These are phyloP conservation scores for Candida chauliodis DNA, from an alignment of 805 yeast species.

Conservation along the genomic window DNA sequence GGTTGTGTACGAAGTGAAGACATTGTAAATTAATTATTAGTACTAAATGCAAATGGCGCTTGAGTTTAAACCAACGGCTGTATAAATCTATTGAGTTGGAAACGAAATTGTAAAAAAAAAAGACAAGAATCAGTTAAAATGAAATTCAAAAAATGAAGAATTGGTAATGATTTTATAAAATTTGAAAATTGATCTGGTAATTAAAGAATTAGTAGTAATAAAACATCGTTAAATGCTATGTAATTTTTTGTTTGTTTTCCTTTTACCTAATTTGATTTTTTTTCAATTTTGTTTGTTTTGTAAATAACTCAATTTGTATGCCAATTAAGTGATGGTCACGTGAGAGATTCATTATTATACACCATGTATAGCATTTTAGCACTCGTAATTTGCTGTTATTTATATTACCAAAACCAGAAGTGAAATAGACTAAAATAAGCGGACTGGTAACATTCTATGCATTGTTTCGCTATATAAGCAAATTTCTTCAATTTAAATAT, in stretches of 20 bases:
- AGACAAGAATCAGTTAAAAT: not conserved
- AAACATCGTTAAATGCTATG: conserved; percentile 6
- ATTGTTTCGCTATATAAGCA: too few species aligned
- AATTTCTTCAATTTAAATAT: conserved; percentile 72
- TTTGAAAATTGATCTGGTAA: conserved; percentile 1
- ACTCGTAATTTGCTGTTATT: conserved; percentile 1
- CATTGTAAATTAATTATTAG: conserved; percentile 12
- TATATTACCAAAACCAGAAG: not conserved
- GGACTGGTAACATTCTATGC: too few species aligned
- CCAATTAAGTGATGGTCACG: conserved; percentile 1
- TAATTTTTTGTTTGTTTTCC: conserved; percentile 6
- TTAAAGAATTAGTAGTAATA: not conserved
- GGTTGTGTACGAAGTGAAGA: conserved; percentile 41
- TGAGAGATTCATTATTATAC: not conserved
- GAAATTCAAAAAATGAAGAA: not conserved
- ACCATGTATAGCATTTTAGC: not conserved
- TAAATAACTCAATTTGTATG: conserved; percentile 6
- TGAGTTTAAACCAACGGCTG: too few species aligned
- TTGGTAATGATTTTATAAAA: conserved; percentile 2
- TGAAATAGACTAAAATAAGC: too few species aligned
- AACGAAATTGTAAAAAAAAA: not conserved
- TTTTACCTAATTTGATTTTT: conserved; percentile 8
- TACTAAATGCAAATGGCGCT: not conserved
- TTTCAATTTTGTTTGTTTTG: conserved; percentile 7
- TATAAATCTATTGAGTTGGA: conserved; percentile 1